A percentile compares a stretch with the other conserved stretches of the same genome.
Evolutionary conservation across 192 early-diverging fungal genomes (phyloP).

Genomic region (Kappamyces sp.): DNA sequence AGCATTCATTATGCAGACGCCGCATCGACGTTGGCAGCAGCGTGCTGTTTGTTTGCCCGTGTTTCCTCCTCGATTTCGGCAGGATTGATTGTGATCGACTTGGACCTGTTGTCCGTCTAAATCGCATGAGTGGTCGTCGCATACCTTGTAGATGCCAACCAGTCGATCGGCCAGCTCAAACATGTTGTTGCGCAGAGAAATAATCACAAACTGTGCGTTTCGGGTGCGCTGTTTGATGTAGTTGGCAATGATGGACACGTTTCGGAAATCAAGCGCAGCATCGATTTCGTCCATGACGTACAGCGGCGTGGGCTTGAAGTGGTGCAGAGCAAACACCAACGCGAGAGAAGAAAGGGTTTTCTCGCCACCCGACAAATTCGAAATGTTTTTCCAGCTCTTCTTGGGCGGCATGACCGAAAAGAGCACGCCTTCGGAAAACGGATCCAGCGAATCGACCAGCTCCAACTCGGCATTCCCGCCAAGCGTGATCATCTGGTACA

Average conservation of each 20-base stretch:
- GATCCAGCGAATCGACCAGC: constrained; percentile 93
- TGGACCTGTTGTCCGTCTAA: constrained; percentile 78
- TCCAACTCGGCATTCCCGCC: constrained; percentile 98
- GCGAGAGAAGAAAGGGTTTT: constrained; percentile 99
- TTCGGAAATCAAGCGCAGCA: constrained; percentile 96
- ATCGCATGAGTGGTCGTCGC: not conserved
- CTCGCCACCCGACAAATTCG: constrained; percentile 98
- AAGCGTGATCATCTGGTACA: constrained; percentile 99
- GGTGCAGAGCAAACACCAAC: constrained; percentile 97
- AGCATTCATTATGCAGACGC: not conserved
- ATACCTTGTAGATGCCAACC: constrained; percentile 93
- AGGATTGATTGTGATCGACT: constrained; percentile 70
- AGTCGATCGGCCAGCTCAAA: constrained; percentile 98
- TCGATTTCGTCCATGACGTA: constrained; percentile 99
- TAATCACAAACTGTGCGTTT: constrained; percentile 98
- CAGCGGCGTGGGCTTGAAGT: constrained; percentile 98
- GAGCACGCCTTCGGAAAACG: constrained; percentile 97
- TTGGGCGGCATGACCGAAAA: constrained; percentile 99
- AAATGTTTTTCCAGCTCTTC: constrained; percentile 99
- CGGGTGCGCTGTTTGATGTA: constrained; percentile 97
- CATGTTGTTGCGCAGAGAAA: constrained; percentile 98
- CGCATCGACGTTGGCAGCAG: not conserved
- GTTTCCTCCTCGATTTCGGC: constrained; percentile 4
- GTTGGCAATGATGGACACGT: constrained; percentile 98
- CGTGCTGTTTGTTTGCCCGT: not conserved